phyloP scores from a whole-genome alignment of 2,329 filamentous ascomycete species.

The Microdochium paspali region DNA sequence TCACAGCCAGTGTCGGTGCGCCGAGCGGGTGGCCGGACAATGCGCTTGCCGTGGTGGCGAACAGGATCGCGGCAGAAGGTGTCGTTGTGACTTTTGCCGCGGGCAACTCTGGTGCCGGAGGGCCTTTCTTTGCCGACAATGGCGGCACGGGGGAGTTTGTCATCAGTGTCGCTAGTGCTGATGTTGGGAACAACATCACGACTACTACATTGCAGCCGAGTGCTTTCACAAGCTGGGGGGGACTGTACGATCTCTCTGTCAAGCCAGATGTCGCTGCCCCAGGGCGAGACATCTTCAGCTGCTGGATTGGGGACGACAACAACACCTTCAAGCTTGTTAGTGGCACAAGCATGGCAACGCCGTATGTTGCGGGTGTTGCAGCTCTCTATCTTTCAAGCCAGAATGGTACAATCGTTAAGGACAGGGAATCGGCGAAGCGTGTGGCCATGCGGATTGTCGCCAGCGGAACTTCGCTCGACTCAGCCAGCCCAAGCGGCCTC shows the following conservation, averaged over 20 bases:
- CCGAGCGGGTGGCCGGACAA: conserved; percentile 25
- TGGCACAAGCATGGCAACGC: conserved; percentile 34
- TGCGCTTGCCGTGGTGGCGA: conserved; percentile 25
- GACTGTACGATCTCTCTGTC: conserved; percentile 28
- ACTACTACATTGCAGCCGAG: conserved; percentile 23
- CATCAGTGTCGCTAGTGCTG: conserved; percentile 32
- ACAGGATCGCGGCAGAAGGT: conserved; percentile 31
- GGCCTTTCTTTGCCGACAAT: conserved; percentile 34
- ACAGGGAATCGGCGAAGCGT: conserved; percentile 5
- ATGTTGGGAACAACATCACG: conserved; percentile 13
- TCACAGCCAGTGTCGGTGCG: conserved; percentile 30
- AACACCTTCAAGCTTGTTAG: conserved; percentile 22
- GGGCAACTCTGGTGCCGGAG: conserved; percentile 38
- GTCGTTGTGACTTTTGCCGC: conserved; percentile 40
- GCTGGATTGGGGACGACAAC: conserved; percentile 18
- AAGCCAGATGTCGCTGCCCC: conserved; percentile 33
- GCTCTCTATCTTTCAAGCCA: conserved; percentile 14
- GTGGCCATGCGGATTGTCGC: conserved; percentile 11
- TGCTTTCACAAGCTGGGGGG: conserved; percentile 32
- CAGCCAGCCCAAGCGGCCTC: conserved; percentile 6
- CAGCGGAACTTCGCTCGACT: conserved; percentile 9
- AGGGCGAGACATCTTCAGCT: conserved; percentile 30
- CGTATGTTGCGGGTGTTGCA: conserved; percentile 24
- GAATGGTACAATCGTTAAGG: conserved; percentile 8
- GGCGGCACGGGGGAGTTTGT: conserved; percentile 30